phyloP scores from a whole-genome alignment of 73 alveolate genomes.

The Stentor coeruleus region DNA sequence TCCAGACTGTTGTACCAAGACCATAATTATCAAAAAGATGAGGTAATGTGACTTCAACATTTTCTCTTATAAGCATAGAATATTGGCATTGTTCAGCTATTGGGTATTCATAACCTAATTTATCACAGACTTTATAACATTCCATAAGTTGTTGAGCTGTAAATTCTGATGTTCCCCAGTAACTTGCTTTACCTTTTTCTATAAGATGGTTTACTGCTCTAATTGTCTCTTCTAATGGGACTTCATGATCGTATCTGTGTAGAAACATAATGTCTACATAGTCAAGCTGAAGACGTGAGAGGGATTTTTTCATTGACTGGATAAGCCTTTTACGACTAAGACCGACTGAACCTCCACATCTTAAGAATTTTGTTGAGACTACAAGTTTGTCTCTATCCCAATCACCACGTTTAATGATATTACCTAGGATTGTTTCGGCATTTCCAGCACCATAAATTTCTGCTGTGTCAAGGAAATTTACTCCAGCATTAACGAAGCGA shows the following conservation, averaged over 20 bases:
- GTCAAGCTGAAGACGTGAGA: conserved; percentile 65
- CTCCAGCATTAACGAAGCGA: no score
- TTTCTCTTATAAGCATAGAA: conserved; percentile 75
- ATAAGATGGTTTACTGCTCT: conserved; percentile 80
- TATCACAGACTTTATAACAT: conserved; percentile 65
- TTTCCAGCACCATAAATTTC: conserved; percentile 74
- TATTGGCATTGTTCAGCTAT: conserved; percentile 88
- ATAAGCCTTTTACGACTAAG: conserved; percentile 84
- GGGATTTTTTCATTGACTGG: conserved; percentile 75
- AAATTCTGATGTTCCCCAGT: conserved; percentile 99
- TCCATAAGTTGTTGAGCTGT: conserved; percentile 72
- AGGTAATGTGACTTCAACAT: conserved; percentile 76
- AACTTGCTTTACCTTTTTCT: conserved; percentile 85
- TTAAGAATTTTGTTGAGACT: conserved; percentile 74
- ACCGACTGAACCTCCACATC: conserved; percentile 63
- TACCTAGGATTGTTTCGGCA: conserved; percentile 8
- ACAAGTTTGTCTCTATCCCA: conserved; percentile 43
- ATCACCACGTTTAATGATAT: conserved; percentile 25
- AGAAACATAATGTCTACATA: conserved; percentile 86
- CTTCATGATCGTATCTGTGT: conserved; percentile 83
- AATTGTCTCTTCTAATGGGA: conserved; percentile 88
- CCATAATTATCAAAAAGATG: conserved; percentile 56
- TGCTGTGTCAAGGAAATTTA: conserved; percentile 94
- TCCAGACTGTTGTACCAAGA: conserved; percentile 87
- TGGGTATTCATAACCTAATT: conserved; percentile 69